Evolutionary conservation across 2,329 filamentous ascomycete species (phyloP), one percentile per base, ranked within the genome.

Genomic region (Tolypocladium endophyticum): DNA sequence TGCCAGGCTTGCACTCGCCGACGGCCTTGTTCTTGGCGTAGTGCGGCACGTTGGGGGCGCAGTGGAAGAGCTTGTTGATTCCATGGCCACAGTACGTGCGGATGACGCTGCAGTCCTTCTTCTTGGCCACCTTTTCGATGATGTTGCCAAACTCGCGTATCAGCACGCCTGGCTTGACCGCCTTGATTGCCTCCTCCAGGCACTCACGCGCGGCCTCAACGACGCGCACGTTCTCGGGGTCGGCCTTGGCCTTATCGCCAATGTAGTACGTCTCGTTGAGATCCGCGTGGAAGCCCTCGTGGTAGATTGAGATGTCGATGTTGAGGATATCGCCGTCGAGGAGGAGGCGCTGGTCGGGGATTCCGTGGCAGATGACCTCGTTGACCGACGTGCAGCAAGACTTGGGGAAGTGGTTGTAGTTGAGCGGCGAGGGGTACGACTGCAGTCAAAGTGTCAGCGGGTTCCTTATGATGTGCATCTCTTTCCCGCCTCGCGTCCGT

Each of bases 251-350:
- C 70, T 89, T 91, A 67, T 95, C 89, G 60, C 94, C 94, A 55
- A 99, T 89, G 72, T 99, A 99, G 77, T 97, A 99, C 16, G 94
- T 99, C 78, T 99, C 94, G 77, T 99, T 99, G 59, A 99, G 79
- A 73, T 99, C 94, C 59, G 91, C 92, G 72, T 99, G 94, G 77
- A 93, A 97, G 58, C 94, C 94, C 62, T 87, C 89, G 72, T 97
- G 92, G 75, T 95, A 99, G 52, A 99, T 78, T 0, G 92, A 92
- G 6, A 99, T 90, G 68, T 99, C 94, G 65, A 99, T 92, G 77
- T 99, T 99, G 70, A 99, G 78, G 65, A 99, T 97, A 69, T 99
- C 94, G 63, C 94, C 94, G 66, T 99, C 93, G 64, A 91, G 76
- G 1, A 99, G 81, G 9, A 89, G 81, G 59, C 94, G 86, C 72